A percentile compares a stretch with the other conserved stretches of the same genome.
Evolutionary conservation across 73 alveolate genomes (phyloP).

Genomic region (Tetrahymena malaccensis): DNA sequence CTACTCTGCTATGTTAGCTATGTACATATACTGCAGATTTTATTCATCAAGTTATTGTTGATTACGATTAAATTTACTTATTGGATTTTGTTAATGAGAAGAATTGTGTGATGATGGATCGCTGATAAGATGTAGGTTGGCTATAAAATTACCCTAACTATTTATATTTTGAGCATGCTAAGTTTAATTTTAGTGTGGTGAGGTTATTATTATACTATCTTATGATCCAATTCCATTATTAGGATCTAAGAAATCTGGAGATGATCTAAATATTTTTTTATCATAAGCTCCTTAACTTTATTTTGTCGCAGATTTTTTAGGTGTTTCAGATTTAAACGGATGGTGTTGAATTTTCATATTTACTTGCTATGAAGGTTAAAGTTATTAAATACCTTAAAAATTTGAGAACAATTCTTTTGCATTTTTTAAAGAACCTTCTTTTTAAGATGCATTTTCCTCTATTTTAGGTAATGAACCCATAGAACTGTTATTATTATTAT

Average conservation of each 20-base stretch:
- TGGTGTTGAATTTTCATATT: not conserved
- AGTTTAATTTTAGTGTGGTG: not conserved
- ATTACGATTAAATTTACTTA: not conserved
- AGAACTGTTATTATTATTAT: not conserved
- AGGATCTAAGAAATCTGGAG: not conserved
- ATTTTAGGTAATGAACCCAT: not conserved
- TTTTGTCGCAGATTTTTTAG: not conserved
- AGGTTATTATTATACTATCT: not conserved
- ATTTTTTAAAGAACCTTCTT: not conserved
- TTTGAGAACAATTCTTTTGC: not conserved
- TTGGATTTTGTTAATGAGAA: not conserved
- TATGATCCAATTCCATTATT: not conserved
- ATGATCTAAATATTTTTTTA: not conserved
- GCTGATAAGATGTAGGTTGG: not conserved
- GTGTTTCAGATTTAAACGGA: not conserved
- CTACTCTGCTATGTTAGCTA: not conserved
- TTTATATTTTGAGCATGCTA: not conserved
- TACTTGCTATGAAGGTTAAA: not conserved
- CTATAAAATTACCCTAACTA: not conserved
- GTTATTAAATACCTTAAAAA: not conserved
- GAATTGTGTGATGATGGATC: not conserved
- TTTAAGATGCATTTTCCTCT: not conserved
- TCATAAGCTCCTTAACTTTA: not conserved
- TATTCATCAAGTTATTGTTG: not conserved
- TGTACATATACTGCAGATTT: not conserved